These are phyloP conservation scores for Aspergillus haitiensis DNA, from an alignment of 495 filamentous ascomycete species.

Conservation along the genomic window DNA sequence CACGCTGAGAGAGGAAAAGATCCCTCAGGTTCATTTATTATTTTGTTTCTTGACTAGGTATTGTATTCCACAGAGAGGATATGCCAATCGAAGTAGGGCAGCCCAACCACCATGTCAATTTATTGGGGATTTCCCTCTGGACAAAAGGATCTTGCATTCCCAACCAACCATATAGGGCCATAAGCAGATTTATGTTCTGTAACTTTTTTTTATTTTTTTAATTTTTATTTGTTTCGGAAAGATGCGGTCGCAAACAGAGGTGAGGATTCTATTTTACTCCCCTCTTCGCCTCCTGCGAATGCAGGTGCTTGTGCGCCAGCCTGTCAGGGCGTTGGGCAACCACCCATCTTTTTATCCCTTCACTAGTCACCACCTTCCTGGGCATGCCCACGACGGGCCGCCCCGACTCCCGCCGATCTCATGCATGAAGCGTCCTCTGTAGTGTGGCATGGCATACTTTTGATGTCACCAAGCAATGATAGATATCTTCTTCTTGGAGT, in stretches of 20 bases:
- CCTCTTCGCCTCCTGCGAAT: slow-evolving; percentile 6
- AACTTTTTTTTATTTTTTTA: too few species aligned
- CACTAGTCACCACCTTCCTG: slow-evolving; percentile 26
- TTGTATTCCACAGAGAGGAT: too few species aligned
- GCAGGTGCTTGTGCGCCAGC: slow-evolving; percentile 24
- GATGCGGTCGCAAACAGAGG: slow-evolving; percentile 21
- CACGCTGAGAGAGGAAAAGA: too few species aligned
- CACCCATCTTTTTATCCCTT: slow-evolving; percentile 19
- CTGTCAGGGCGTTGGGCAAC: slow-evolving; percentile 28
- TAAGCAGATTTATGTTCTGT: slow-evolving; percentile 1
- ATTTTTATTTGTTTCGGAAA: slow-evolving; percentile 8
- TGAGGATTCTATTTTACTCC: background rate
- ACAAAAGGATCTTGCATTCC: background rate
- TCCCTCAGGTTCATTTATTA: too few species aligned
- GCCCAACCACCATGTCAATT: too few species aligned
- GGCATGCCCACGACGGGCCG: slow-evolving; percentile 46
- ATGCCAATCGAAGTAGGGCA: too few species aligned
- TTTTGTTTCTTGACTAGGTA: too few species aligned
- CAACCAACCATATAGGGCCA: background rate
- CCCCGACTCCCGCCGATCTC: slow-evolving; percentile 51
- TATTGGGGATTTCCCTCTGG: too few species aligned
- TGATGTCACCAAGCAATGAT: background rate
- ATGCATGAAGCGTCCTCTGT: slow-evolving; percentile 40
- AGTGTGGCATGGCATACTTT: slow-evolving; percentile 25
- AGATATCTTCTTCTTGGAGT: too few species aligned